phyloP scores from a whole-genome alignment of 2,329 filamentous ascomycete genomes.

The Diaporthe sp. region DNA sequence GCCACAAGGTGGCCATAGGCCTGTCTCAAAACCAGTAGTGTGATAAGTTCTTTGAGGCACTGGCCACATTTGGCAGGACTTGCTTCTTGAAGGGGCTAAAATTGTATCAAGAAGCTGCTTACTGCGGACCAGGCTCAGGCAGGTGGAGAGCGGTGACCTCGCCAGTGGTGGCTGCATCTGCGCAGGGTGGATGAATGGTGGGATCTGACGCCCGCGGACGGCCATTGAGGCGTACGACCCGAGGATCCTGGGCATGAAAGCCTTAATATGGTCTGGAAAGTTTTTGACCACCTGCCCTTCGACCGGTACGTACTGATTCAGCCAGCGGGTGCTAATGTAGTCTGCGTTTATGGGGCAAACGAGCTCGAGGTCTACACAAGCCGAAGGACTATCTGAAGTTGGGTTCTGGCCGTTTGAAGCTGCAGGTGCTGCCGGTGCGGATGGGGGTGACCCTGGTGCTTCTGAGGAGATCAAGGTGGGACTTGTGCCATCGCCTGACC shows the following conservation, averaged over 20 bases:
- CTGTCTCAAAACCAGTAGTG: no score
- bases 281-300: conserved; percentile 54
- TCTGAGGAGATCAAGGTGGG: not conserved
- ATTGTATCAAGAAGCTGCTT: no score
- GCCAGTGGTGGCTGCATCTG: conserved; percentile 44
- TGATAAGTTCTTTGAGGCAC: no score
- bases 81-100: no score
- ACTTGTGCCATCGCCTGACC: not conserved
- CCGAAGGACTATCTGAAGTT: not conserved
- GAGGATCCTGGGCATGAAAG: conserved; percentile 54
- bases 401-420: not conserved
- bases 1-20: no score
- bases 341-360: conserved; percentile 58
- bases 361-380: conserved; percentile 44
- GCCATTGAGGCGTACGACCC: conserved; percentile 54
- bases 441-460: not conserved
- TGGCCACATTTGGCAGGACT: no score
- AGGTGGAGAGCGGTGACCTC: conserved; percentile 49
- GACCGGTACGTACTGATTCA: conserved; percentile 57
- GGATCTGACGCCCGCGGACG: conserved; percentile 48
- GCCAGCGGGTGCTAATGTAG: conserved; percentile 60
- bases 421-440: not conserved
- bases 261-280: conserved; percentile 49
- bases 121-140: conserved; percentile 52
- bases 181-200: conserved; percentile 56